Evolutionary conservation across 2,329 filamentous ascomycete species (phyloP).

Genomic region (Calycina herbarum): DNA sequence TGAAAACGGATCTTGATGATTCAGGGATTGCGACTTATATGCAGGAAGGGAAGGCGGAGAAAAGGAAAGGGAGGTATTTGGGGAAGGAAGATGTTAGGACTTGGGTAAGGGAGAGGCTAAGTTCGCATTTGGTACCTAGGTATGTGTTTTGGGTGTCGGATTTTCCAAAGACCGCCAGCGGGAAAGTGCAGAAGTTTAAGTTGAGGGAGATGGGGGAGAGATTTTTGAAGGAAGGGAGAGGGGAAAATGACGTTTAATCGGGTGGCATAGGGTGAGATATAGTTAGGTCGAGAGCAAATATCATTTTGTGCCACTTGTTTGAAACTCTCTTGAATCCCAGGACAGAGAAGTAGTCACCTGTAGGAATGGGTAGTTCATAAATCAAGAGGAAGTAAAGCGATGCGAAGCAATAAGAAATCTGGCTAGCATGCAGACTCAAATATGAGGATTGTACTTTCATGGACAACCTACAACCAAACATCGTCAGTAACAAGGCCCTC

Average conservation of each 20-base stretch:
- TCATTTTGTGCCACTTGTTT: too few species aligned
- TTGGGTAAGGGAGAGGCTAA: slow-evolving; percentile 72
- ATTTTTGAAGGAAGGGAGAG: slow-evolving; percentile 38
- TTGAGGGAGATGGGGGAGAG: slow-evolving; percentile 65
- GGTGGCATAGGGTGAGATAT: too few species aligned
- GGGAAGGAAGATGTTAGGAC: slow-evolving; percentile 59
- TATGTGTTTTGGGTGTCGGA: slow-evolving; percentile 83
- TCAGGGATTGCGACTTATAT: slow-evolving; percentile 21
- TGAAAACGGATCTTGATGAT: slow-evolving; percentile 32
- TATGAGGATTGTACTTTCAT: too few species aligned
- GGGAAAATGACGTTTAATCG: background rate
- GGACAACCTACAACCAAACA: too few species aligned
- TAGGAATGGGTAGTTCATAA: too few species aligned
- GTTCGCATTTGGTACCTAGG: slow-evolving; percentile 79
- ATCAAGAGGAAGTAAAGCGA: too few species aligned
- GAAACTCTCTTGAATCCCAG: too few species aligned
- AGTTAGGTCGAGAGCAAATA: too few species aligned
- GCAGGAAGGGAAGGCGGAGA: slow-evolving; percentile 20
- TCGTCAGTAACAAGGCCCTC: too few species aligned
- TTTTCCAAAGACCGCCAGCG: slow-evolving; percentile 94
- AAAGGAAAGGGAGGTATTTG: slow-evolving; percentile 39
- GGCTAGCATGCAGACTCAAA: too few species aligned
- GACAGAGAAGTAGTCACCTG: too few species aligned
- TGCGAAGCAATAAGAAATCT: too few species aligned
- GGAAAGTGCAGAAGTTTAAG: slow-evolving; percentile 96